Conservation (phyloP, 768 basidiomycete genomes). For the Mycena kentingensis region DNA sequence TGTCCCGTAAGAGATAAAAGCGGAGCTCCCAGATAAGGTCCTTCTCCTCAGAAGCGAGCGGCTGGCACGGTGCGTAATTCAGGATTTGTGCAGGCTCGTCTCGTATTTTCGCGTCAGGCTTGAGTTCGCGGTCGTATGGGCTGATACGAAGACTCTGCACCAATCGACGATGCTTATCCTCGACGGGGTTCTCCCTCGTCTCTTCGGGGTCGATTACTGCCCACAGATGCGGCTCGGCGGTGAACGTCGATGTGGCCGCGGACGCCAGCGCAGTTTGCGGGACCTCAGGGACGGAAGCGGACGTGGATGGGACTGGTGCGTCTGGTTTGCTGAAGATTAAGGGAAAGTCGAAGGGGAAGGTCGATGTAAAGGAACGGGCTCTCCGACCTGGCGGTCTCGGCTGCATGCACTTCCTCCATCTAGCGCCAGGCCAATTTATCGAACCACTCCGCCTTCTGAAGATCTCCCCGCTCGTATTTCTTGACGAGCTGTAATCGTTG, state of each 20-base stretch:
- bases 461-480: constrained; percentile 93
- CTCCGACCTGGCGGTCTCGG: constrained; percentile 88
- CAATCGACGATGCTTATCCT: constrained; percentile 92
- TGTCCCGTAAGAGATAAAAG: constrained; percentile 91
- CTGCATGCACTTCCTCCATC: constrained; percentile 92
- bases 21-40: constrained; percentile 98
- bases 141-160: constrained; percentile 95
- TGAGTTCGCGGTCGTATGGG: constrained; percentile 92
- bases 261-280: constrained; percentile 48
- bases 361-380: constrained; percentile 97
- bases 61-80: constrained; percentile 86
- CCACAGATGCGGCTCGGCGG: constrained; percentile 78
- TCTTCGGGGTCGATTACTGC: constrained; percentile 89
- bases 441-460: constrained; percentile 94
- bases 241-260: constrained; percentile 50
- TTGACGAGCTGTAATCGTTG: constrained; percentile 71
- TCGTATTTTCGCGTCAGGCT: constrained; percentile 93
- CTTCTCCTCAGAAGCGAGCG: constrained; percentile 87
- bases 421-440: constrained; percentile 91
- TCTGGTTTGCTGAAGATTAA: constrained; percentile 91
- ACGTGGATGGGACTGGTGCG: constrained; percentile 42
- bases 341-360: constrained; percentile 96
- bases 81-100: constrained; percentile 94
- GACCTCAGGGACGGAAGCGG: constrained; percentile 41
- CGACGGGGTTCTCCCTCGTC: constrained; percentile 91